Percentiles rank a stretch among this genome's conserved stretches.
Evolutionary conservation across 2,329 filamentous ascomycete genomes (phyloP).

Genomic region (Colletotrichum chrysophilum): DNA sequence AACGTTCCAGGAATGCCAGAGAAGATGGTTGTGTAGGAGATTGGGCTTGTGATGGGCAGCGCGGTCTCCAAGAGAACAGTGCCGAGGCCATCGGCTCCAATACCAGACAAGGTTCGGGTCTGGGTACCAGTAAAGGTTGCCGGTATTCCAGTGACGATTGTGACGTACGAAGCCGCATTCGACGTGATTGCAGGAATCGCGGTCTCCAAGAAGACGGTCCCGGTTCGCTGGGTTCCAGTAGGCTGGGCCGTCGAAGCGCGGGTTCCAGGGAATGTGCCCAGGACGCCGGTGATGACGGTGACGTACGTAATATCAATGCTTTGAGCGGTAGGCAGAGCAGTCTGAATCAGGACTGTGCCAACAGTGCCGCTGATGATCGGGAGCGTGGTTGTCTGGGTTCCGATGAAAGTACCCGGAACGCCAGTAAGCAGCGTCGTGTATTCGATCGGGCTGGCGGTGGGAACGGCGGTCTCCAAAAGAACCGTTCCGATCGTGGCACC

Average conservation of each 20-base stretch:
- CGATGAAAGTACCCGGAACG: neutral
- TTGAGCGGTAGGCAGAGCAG: neutral
- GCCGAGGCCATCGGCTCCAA: neutral
- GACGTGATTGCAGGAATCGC: neutral
- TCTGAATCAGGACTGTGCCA: neutral
- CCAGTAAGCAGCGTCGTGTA: neutral
- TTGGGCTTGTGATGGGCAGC: neutral
- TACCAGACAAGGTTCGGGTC: neutral
- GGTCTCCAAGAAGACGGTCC: neutral
- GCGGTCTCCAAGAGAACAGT: constrained; percentile 4
- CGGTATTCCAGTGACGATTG: neutral
- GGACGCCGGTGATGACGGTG: neutral
- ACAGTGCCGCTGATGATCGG: neutral
- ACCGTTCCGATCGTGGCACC: neutral
- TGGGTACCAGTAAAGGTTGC: neutral
- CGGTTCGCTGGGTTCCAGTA: neutral
- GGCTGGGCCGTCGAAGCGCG: neutral
- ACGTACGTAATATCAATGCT: neutral
- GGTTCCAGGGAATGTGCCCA: neutral
- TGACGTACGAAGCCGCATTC: neutral
- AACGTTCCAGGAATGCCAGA: neutral
- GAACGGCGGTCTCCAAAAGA: neutral
- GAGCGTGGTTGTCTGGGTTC: neutral
- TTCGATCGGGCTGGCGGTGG: neutral
- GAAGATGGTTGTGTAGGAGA: neutral